Evolutionary conservation across 371 early-diverging fungal species (phyloP).

Genomic region (Mucor ambiguus): DNA sequence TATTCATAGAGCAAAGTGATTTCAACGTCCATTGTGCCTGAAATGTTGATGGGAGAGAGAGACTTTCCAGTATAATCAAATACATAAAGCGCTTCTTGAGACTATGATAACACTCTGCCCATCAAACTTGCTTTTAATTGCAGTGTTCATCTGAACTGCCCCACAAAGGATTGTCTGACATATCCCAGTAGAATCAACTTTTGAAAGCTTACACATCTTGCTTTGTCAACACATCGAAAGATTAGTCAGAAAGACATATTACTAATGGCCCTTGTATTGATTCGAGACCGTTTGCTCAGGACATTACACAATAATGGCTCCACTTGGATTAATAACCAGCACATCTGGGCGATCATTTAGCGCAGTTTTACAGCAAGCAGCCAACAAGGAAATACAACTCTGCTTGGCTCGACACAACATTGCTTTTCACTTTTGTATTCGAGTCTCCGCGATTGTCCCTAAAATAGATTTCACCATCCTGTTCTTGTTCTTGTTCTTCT

Average conservation of each 20-base stretch:
- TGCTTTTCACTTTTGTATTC: not conserved
- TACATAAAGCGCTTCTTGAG: no score
- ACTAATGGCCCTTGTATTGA: not conserved
- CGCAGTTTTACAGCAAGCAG: not conserved
- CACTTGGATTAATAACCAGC: not conserved
- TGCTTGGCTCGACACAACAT: not conserved
- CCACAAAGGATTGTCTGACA: not conserved
- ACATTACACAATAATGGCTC: no score
- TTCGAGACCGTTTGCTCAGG: not conserved
- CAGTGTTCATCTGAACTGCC: no score
- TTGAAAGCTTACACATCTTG: not conserved
- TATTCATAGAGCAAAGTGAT: no score
- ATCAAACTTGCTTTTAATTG: no score
- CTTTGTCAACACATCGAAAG: not conserved
- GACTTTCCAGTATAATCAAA: no score
- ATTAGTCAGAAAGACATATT: not conserved
- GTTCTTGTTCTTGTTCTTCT: not conserved
- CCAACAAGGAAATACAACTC: not conserved
- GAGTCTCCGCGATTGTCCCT: not conserved
- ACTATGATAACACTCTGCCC: no score
- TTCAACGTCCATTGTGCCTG: no score
- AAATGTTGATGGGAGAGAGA: no score
- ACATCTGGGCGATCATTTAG: not conserved
- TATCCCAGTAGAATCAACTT: not conserved
- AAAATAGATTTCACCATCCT: slow-evolving; percentile 1